These are phyloP conservation scores for Fusarium sp. DNA, from an alignment of 2,329 filamentous ascomycete species.

Conservation along the genomic window DNA sequence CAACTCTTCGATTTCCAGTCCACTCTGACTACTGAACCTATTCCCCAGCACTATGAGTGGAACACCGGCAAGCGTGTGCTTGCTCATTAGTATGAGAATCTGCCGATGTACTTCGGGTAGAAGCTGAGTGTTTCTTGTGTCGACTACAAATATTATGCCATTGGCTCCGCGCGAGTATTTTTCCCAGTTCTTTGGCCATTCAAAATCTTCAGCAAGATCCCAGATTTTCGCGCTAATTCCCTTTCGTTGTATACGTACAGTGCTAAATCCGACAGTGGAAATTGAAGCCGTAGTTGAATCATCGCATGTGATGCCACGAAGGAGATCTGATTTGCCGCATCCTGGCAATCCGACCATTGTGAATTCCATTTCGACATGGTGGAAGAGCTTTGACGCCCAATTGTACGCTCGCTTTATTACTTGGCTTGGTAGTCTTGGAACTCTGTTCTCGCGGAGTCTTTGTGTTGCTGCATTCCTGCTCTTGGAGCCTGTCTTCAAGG, in stretches of 20 bases:
- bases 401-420: neutral
- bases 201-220: neutral
- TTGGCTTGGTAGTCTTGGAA: fast-evolving
- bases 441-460: neutral
- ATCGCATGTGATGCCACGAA: neutral
- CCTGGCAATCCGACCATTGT: neutral
- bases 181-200: neutral
- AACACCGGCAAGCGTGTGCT: neutral
- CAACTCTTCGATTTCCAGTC: neutral
- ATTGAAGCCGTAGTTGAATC: neutral
- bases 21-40: neutral
- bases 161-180: neutral
- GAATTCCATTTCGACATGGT: neutral
- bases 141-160: neutral
- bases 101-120: neutral
- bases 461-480: neutral
- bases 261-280: neutral
- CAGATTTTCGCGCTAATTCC: neutral
- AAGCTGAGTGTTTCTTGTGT: neutral
- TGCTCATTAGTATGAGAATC: neutral
- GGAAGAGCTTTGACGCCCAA: neutral
- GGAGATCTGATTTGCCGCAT: neutral
- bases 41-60: neutral
- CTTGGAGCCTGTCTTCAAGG: fast-evolving
- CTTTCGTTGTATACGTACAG: neutral